Evolutionary conservation across 345 rosid genomes (phyloP).

Genomic region (Luvunga scandens): DNA sequence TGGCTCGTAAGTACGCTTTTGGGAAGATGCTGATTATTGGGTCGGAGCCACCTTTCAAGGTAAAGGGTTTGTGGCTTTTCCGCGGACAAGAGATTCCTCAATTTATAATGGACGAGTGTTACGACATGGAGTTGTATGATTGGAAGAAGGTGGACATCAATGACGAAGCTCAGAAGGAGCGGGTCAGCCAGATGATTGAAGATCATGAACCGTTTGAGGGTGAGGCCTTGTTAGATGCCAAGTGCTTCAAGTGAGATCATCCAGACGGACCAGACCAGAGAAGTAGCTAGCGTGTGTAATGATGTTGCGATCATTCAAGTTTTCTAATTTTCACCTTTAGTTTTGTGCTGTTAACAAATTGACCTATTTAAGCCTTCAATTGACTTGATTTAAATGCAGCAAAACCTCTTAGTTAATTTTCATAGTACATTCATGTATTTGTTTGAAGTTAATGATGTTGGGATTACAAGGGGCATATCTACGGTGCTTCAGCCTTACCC

Average conservation of each 20-base stretch:
- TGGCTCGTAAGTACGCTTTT: constrained; percentile 86
- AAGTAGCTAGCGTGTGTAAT: background rate
- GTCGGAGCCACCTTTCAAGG: constrained; percentile 74
- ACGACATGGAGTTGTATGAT: constrained; percentile 94
- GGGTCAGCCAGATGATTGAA: constrained; percentile 92
- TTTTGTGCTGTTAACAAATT: background rate
- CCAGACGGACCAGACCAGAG: background rate
- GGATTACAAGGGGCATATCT: too few species aligned
- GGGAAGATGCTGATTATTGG: constrained; percentile 95
- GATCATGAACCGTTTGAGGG: constrained; percentile 93
- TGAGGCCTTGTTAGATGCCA: constrained; percentile 88
- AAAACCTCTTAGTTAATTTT: background rate
- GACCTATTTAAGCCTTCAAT: background rate
- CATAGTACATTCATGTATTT: background rate
- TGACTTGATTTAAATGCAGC: background rate
- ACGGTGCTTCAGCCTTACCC: too few species aligned
- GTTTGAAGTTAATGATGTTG: background rate
- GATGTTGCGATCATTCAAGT: background rate
- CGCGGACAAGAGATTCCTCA: constrained; percentile 82
- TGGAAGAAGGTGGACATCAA: constrained; percentile 87
- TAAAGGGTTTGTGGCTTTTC: constrained; percentile 94
- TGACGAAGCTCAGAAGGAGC: constrained; percentile 88
- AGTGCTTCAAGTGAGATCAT: constrained; percentile 78
- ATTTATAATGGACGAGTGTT: constrained; percentile 83
- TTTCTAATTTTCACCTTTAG: background rate